Conservation (phyloP, 768 basidiomycete species). For the Hysterangium stoloniferum region DNA sequence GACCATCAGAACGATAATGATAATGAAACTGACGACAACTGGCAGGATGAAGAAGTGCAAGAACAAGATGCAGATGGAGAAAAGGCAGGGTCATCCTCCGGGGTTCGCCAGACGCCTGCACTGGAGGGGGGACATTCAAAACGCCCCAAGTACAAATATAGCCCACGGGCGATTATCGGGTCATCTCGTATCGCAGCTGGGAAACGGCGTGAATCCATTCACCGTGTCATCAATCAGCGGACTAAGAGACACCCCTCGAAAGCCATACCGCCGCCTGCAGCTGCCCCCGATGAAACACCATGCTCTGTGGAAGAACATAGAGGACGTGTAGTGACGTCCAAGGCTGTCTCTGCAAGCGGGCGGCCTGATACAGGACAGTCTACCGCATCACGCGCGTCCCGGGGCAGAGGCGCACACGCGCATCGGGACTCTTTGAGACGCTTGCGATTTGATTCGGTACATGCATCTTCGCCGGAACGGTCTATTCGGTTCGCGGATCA, state of each 20-base stretch:
- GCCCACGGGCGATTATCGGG: not conserved
- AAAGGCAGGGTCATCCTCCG: slow-evolving; percentile 13
- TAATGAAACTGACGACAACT: slow-evolving; percentile 14
- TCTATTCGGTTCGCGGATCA: slow-evolving; percentile 38
- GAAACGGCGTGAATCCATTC: slow-evolving; percentile 17
- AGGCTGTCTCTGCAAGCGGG: slow-evolving; percentile 7
- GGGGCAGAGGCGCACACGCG: slow-evolving; percentile 15
- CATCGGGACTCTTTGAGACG: slow-evolving; percentile 12
- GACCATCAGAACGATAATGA: slow-evolving; percentile 16
- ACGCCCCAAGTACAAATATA: not conserved
- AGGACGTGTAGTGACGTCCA: not conserved
- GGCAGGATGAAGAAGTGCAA: slow-evolving; percentile 16
- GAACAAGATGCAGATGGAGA: slow-evolving; percentile 12
- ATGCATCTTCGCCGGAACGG: slow-evolving; percentile 39
- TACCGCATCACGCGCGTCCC: not conserved
- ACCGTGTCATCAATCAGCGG: not conserved
- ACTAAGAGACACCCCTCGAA: not conserved
- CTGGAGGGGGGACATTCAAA: not conserved
- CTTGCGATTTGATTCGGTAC: slow-evolving; percentile 16
- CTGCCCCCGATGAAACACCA: not conserved
- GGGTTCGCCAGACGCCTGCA: slow-evolving; percentile 30
- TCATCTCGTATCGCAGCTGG: slow-evolving; percentile 16
- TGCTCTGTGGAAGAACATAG: not conserved
- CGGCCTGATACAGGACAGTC: slow-evolving; percentile 11
- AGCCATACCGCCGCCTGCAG: not conserved